Base-by-base conservation (phyloP, 306 rosid genomes). In the Prunus davidiana region DNA sequence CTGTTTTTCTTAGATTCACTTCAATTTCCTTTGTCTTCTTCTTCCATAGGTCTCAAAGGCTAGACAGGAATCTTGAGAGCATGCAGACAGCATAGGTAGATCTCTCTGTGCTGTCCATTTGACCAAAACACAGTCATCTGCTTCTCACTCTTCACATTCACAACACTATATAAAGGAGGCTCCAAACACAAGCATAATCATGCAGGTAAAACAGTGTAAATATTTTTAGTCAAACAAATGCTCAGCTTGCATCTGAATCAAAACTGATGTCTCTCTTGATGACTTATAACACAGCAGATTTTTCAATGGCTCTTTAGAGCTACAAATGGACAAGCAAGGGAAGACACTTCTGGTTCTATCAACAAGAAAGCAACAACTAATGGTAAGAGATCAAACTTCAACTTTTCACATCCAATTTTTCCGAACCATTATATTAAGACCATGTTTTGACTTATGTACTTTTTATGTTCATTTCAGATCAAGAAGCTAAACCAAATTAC, bases 61-160 rank as follows among this genome's bases (percentile, higher is more conserved):
- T 47, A 87, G 85, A 85, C 86, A 86, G 89, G 96, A 94, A 92
- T 94, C 96, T 87, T 84, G 25, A 32, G 79, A 50, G 80, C 84
- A 67, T 72, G 81, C 80, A 82, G 91, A 87, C 95, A 85, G 76
- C 74, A 76, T 85, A 87, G 86, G 80, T 76, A 85, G 91, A 91
- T 90, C 87, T 86, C 78, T 84, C 56, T 69, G 74, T 45, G 78
- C 84, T 75, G 76, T 78, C 84, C 89, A 79, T 86, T 83, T 85
- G 95, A 84, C 84, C 84, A 79, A 69, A 79, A 74, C 70, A 71
- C 28, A 79, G 76, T 82, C 71, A 66, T 81, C 28, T 30, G 2
- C 74, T 75, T 76, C 77, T 12, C 62, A 75, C 71, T 72, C 54
- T 58, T 28, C 57, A 54, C 71, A 75, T 13, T 58, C 73, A 58